These are phyloP conservation scores for Nemania sp. DNA, from an alignment of 2,329 filamentous ascomycete genomes.

Conservation along the genomic window DNA sequence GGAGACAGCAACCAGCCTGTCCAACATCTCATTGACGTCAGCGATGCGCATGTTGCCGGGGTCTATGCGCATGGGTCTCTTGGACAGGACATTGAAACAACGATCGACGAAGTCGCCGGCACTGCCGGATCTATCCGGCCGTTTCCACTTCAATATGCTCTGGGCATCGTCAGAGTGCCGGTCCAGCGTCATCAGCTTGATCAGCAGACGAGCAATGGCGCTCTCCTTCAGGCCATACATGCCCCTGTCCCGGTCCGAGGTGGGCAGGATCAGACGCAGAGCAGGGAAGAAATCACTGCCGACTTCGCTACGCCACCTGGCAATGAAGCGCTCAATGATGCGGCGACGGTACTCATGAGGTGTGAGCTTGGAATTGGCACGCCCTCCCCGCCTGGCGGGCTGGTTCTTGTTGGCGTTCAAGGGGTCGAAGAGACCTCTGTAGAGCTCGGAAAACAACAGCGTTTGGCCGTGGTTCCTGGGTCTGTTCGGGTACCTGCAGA, in stretches of 20 bases:
- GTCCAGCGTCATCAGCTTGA: conserved; percentile 90
- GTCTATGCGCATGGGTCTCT: conserved; percentile 74
- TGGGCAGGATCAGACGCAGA: conserved; percentile 85
- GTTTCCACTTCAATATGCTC: conserved; percentile 87
- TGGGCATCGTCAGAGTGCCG: conserved; percentile 87
- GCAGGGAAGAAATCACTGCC: conserved; percentile 93
- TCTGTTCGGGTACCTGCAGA: conserved; percentile 75
- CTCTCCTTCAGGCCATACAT: conserved; percentile 96
- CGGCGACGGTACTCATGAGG: conserved; percentile 77
- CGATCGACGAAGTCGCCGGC: conserved; percentile 91
- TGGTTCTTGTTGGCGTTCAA: conserved; percentile 78
- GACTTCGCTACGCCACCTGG: conserved; percentile 83
- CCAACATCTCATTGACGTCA: conserved; percentile 85
- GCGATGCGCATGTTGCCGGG: conserved; percentile 81
- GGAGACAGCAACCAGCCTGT: conserved; percentile 72
- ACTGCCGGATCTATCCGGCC: conserved; percentile 64
- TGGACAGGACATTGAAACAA: conserved; percentile 84
- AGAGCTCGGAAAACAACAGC: conserved; percentile 79
- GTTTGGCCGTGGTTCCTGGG: conserved; percentile 81
- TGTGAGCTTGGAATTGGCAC: conserved; percentile 60
- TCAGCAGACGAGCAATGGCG: conserved; percentile 84
- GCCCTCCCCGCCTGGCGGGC: conserved; percentile 60
- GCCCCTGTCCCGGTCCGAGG: conserved; percentile 87
- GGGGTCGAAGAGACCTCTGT: conserved; percentile 79
- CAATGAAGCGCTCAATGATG: conserved; percentile 85